A percentile compares a stretch with the other conserved stretches of the same genome.
phyloP scores from a whole-genome alignment of 2,329 filamentous ascomycete genomes.

The Samsoniella hepiali region DNA sequence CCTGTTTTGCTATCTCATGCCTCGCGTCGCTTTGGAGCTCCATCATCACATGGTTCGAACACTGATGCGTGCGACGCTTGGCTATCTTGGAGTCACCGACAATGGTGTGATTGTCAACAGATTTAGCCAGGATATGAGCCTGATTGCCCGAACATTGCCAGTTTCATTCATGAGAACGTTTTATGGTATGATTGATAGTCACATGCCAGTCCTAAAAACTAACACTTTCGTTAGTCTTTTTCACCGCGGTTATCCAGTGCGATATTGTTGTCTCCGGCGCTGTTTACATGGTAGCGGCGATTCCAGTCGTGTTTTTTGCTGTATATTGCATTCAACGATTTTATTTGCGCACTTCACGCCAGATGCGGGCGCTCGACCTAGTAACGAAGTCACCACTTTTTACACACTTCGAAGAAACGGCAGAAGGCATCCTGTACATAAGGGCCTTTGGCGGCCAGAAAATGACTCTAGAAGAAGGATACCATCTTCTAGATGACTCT shows the following conservation, averaged over 20 bases:
- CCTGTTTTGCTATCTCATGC: not conserved
- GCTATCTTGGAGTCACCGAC: not conserved
- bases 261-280: conserved; percentile 25
- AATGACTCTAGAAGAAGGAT: conserved; percentile 39
- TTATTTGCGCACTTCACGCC: conserved; percentile 35
- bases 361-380: conserved; percentile 31
- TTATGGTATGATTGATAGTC: not conserved
- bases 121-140: conserved; percentile 27
- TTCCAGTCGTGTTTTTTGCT: conserved; percentile 24
- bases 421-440: conserved; percentile 43
- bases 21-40: not conserved
- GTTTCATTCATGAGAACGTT: conserved; percentile 13
- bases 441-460: conserved; percentile 43
- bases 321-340: conserved; percentile 31
- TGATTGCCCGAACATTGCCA: conserved; percentile 25
- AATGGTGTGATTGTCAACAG: conserved; percentile 2
- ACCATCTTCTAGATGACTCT: conserved; percentile 40
- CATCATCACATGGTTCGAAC: not conserved
- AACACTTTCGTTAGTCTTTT: not conserved
- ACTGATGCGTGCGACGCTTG: not conserved
- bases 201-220: not conserved
- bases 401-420: conserved; percentile 38
- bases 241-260: not conserved
- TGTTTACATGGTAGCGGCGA: conserved; percentile 28
- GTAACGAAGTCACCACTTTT: conserved; percentile 34